Percentiles rank a stretch among this genome's conserved stretches.
phyloP scores from a whole-genome alignment of 352 stramenopile species.

The Pythium oligandrum region DNA sequence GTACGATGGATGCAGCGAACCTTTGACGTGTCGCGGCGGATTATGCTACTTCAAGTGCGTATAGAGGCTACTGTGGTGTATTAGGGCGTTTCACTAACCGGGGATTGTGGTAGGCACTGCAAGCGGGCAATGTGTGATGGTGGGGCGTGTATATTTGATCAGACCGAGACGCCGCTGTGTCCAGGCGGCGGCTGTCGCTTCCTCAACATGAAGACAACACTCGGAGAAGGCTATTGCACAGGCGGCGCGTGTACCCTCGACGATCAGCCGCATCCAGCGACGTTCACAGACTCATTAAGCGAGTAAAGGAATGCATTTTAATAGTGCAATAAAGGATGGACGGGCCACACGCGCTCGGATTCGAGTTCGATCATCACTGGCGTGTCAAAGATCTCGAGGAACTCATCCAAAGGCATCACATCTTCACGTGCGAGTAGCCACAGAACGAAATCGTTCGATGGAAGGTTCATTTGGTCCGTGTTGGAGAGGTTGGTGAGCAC shows the following conservation, averaged over 20 bases:
- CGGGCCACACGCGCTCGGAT: slow-evolving; percentile 69
- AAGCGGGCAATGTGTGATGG: slow-evolving; percentile 41
- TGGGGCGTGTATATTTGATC: slow-evolving; percentile 51
- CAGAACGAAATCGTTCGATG: slow-evolving; percentile 46
- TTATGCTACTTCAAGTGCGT: not conserved
- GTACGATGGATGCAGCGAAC: not conserved
- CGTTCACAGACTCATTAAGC: slow-evolving; percentile 34
- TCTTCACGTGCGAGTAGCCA: slow-evolving; percentile 53
- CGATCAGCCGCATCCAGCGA: slow-evolving; percentile 33
- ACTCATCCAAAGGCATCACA: slow-evolving; percentile 61
- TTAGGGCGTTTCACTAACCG: not conserved
- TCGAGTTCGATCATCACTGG: slow-evolving; percentile 51
- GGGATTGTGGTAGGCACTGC: slow-evolving; percentile 30
- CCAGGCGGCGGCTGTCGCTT: slow-evolving; percentile 52
- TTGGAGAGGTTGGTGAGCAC: slow-evolving; percentile 51
- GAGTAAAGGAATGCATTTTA: slow-evolving; percentile 27
- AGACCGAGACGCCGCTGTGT: slow-evolving; percentile 27
- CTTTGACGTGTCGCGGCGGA: not conserved
- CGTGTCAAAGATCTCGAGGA: slow-evolving; percentile 33
- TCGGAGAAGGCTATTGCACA: slow-evolving; percentile 49
- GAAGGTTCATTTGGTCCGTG: slow-evolving; percentile 58
- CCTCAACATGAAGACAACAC: slow-evolving; percentile 31
- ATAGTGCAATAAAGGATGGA: slow-evolving; percentile 65
- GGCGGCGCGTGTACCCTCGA: slow-evolving; percentile 49
- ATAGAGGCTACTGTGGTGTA: not conserved